Evolutionary conservation across 495 filamentous ascomycete genomes (phyloP).

Genomic region (Tuber magnatum): DNA sequence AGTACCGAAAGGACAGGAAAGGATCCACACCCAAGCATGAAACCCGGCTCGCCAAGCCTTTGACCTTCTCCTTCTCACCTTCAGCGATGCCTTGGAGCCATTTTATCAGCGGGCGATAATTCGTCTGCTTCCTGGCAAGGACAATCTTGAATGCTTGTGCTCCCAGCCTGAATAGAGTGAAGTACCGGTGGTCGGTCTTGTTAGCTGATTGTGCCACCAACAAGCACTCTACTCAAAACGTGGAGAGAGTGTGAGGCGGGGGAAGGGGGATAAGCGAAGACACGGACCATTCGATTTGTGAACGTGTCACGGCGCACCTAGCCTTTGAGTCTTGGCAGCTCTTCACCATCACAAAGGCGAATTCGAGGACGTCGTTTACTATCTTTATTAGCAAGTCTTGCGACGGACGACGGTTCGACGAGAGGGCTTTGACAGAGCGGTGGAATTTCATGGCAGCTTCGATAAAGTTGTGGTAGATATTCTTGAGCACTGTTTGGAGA

Average conservation of each 20-base stretch:
- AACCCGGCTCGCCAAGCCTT: conserved; percentile 15
- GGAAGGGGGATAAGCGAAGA: conserved; percentile 12
- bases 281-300: conserved; percentile 61
- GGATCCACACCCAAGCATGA: conserved; percentile 17
- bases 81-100: conserved; percentile 49
- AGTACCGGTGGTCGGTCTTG: neutral
- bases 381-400: conserved; percentile 48
- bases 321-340: conserved; percentile 46
- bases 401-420: neutral
- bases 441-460: conserved; percentile 80
- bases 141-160: conserved; percentile 60
- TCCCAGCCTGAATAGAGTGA: conserved; percentile 49
- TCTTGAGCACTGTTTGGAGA: conserved; percentile 57
- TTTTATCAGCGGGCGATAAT: conserved; percentile 51
- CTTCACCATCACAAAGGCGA: conserved; percentile 60
- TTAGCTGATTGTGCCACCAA: neutral
- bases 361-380: conserved; percentile 57
- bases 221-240: neutral
- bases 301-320: conserved; percentile 40
- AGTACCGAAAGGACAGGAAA: conserved; percentile 28
- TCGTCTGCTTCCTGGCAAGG: conserved; percentile 61
- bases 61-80: conserved; percentile 10
- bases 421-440: conserved; percentile 54
- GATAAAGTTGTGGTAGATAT: conserved; percentile 64
- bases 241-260: neutral